Conservation (phyloP, 2,329 filamentous ascomycete genomes). For the Pseudonectria buxi region DNA sequence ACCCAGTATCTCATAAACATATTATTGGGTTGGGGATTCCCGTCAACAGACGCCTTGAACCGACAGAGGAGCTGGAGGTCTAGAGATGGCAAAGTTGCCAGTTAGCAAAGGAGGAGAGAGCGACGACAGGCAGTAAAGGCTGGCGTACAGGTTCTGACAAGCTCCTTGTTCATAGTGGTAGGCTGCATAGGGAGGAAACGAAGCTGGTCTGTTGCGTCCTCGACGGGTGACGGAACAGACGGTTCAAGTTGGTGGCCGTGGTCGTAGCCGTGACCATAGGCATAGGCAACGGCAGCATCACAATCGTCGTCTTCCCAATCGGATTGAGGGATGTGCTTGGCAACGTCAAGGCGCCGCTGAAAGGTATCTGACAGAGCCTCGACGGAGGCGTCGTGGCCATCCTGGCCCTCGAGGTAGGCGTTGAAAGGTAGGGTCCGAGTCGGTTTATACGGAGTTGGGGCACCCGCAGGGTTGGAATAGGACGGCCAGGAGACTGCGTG, state of each 20-base stretch:
- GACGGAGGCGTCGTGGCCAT: constrained; percentile 22
- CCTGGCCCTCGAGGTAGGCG: constrained; percentile 18
- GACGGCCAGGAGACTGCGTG: background rate
- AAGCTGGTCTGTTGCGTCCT: constrained; percentile 28
- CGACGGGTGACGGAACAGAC: constrained; percentile 18
- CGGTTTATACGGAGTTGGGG: too few species aligned
- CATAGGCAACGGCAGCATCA: constrained; percentile 1
- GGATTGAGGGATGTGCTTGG: constrained; percentile 24
- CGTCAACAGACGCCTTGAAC: constrained; percentile 45
- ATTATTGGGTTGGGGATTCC: constrained; percentile 37
- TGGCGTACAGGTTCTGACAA: constrained; percentile 43
- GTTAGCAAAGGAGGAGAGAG: background rate
- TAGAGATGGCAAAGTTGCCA: constrained; percentile 14
- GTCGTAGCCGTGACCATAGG: constrained; percentile 1
- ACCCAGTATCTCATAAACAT: constrained; percentile 42
- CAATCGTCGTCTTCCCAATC: constrained; percentile 16
- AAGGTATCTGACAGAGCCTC: constrained; percentile 24
- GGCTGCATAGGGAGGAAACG: constrained; percentile 35
- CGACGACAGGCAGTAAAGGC: background rate
- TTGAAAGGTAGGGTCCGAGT: constrained; percentile 21
- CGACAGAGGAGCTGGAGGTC: constrained; percentile 43
- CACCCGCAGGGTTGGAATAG: constrained; percentile 1
- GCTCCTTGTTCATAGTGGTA: constrained; percentile 38
- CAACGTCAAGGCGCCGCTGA: constrained; percentile 22
- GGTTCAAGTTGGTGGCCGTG: constrained; percentile 5